Evolutionary conservation across 2,329 filamentous ascomycete genomes (phyloP), one percentile per base, ranked within the genome.

Genomic region (Diplodia sapinea): DNA sequence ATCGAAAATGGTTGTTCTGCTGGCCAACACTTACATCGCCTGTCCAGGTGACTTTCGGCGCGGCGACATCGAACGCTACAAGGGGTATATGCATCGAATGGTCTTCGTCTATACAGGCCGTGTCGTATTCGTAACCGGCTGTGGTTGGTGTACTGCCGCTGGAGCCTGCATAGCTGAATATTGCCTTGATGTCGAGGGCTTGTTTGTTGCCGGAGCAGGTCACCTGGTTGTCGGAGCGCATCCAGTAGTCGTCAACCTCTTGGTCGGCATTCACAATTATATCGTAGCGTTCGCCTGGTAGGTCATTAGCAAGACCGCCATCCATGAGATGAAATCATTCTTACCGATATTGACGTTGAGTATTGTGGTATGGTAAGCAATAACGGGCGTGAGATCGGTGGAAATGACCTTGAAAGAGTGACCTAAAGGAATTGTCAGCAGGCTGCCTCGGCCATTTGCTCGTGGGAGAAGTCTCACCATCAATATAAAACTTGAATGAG

Each of bases 381-480:
- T 74, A 62, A 83, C 78, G 1, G 82, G 81, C 5, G 79, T 76
- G 54, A 82, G 80, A 67, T 83, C 82, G 2, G 77, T 74, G 3
- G 79, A 75, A 54, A 84, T 78, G 43, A 84, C 81, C 5, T 77
- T 78, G 63, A 84, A 78, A 9, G 72, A 71, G 67, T 84, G 82
- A 80, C 80, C 67, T 68, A 31, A 8, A 9, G 11, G 5, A 75
- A 15, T 68, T 11, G 43, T 68, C 26, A 65, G 67, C 20, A 56
- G 50, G 1, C 2, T 23, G 5, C 20, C 15, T n/a, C 5, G 4
- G 3, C 26, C 5, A 11, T 57, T 26, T 23, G 11, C 17, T n/a
- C 11, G 12, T 0, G 26, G 20, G 4, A 26, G 8, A 1, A 29
- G 23, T 23, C 68, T 61, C 67, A 69, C 74, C 74, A 65, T 82